Base-by-base conservation (phyloP, 257 asterid genomes). In the Petunia axillaris region DNA sequence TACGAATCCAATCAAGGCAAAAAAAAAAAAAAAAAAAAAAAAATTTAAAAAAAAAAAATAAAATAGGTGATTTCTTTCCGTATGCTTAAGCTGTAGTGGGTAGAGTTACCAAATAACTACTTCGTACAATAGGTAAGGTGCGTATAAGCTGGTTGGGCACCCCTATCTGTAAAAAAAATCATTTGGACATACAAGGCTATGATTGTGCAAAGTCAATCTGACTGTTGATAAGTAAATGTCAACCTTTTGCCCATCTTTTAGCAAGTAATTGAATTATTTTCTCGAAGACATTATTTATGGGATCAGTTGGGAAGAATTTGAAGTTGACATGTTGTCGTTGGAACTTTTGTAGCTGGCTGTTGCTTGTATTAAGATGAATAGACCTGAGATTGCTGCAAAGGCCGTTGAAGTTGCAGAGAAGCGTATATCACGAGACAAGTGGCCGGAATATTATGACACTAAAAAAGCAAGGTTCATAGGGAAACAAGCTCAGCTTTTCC, bases 361-460 rank as follows among this genome's bases (percentile, higher is more conserved):
- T 82, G 97, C 97, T 58, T 85, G 94, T 85, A 89, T 91, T 70
- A 91, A 90, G 79, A 91, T 91, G 97, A 84, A 86, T 70, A 79
- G 94, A 81, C 97, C 93, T 2, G 97, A 91, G 52, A 90, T 91
- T 79, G 97, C 94, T 73, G 91, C 86, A 64, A 91, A 82, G 84
- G 94, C 94, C 8, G 82, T 91, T 57, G 89, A 86, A 87, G 85
- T 84, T 60, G 91, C 91, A 64, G 97, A 91, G 84, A 87, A 83
- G 70, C 97, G 90, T 80, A 44, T 91, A 60, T 70, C 93, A 14
- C 81, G 16, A 78, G 97, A 91, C 86, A 90, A 89, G 77, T 91
- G 97, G 94, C 97, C 97, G 0, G 97, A 91, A 79, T 91, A 91
- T 80, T 91, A 91, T 2, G 97, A 91, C 82, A 90, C 94, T 39